Evolutionary conservation across 139 green algal species (phyloP).

Genomic region (Closterium sp.): DNA sequence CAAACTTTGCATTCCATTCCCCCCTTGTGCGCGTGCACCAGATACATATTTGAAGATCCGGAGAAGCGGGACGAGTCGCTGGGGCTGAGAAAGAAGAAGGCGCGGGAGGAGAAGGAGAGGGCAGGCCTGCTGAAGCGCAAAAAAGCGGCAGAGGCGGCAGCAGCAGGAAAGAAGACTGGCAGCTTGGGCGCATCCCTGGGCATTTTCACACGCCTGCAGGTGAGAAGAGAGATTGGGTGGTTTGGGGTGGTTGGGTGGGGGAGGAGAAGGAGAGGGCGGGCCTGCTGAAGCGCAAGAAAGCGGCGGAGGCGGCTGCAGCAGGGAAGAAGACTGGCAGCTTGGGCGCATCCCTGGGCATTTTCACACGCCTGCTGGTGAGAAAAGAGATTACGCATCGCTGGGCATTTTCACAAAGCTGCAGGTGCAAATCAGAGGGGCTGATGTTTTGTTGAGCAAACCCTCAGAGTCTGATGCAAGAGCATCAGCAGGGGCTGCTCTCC

Average conservation of each 20-base stretch:
- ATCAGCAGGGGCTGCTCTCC: too few species aligned
- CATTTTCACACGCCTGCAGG: not conserved
- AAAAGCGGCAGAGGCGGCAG: slow-evolving; percentile 80
- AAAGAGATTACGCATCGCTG: too few species aligned
- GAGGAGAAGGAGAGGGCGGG: not conserved
- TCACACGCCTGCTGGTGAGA: not conserved
- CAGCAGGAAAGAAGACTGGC: slow-evolving; percentile 22
- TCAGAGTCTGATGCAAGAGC: too few species aligned
- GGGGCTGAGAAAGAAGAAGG: not conserved
- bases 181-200: not conserved
- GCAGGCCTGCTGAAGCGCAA: slow-evolving; percentile 45
- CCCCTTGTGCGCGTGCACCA: not conserved
- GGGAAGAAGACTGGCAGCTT: not conserved
- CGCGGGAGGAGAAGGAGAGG: not conserved
- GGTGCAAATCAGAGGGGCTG: too few species aligned
- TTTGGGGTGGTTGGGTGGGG: too few species aligned
- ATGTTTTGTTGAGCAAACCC: too few species aligned
- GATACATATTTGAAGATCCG: not conserved
- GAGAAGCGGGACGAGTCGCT: not conserved
- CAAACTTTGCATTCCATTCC: too few species aligned
- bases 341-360: not conserved
- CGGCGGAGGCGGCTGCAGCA: slow-evolving; percentile 72
- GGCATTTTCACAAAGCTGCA: too few species aligned
- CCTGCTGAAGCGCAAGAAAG: slow-evolving; percentile 65
- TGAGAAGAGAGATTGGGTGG: not conserved